Percentiles rank a stretch among this genome's conserved stretches.
Conservation (phyloP, 1,284 basidiomycete genomes). For the Ustilago shanxiensis region DNA sequence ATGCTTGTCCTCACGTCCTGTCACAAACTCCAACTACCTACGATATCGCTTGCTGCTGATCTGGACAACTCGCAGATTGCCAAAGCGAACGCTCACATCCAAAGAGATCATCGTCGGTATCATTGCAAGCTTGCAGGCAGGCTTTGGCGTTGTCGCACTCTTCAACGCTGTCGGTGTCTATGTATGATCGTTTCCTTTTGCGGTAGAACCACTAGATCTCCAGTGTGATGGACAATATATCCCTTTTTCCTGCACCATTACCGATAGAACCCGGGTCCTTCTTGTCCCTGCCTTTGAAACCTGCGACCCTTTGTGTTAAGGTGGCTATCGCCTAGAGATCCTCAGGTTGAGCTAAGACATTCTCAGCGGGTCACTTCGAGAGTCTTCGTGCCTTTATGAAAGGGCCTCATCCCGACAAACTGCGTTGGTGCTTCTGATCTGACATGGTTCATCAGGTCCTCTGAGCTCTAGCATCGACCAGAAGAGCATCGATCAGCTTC, state of each 20-base stretch:
- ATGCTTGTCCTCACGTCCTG: neutral
- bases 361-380: too few relatives aligned
- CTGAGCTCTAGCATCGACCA: too few relatives aligned
- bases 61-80: constrained; percentile 41
- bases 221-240: constrained; percentile 21
- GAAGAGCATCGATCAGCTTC: too few relatives aligned
- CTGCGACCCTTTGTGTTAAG: too few relatives aligned
- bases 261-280: neutral
- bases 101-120: constrained; percentile 51
- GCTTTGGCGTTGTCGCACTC: constrained; percentile 62
- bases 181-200: constrained; percentile 32
- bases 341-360: too few relatives aligned
- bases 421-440: too few relatives aligned
- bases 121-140: constrained; percentile 55
- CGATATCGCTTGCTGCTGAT: neutral
- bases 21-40: neutral
- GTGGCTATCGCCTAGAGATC: too few relatives aligned
- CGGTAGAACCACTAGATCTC: neutral
- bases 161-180: constrained; percentile 68
- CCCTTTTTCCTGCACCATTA: neutral
- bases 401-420: too few relatives aligned
- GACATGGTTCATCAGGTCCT: too few relatives aligned
- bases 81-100: constrained; percentile 31
- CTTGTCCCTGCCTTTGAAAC: too few relatives aligned
- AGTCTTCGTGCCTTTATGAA: too few relatives aligned